Evolutionary conservation across 2,329 filamentous ascomycete genomes (phyloP), one percentile per base, ranked within the genome.

Genomic region (Orbilia brochopaga): DNA sequence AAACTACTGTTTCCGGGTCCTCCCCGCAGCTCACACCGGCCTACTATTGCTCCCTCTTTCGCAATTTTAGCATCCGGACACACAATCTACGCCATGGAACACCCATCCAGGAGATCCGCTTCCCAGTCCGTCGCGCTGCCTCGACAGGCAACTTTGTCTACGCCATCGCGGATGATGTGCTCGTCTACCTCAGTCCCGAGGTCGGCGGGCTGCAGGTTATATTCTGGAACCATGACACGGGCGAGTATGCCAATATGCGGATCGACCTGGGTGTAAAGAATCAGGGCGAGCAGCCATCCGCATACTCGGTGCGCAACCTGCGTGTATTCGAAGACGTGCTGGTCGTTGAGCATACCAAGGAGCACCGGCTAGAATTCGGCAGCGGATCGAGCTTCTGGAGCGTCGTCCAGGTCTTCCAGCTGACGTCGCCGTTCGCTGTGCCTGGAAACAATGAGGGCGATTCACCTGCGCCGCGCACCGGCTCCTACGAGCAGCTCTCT

Each of bases 181-280:
- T 70, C 30, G 66, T 70, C 0, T 70, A 70, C 48, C 54, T 70
- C 23, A 64, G 59, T 19, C 61, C 61, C 8, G n/a, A 44, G 35
- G 66, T 58, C 13, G 66, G 66, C 13, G 66, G 66, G 17, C 59
- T 70, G 15, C 53, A 63, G 32, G 66, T 70, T n/a, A 46, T 70
- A 3, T 70, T 70, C 55, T 70, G 66, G 66, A 70, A 70, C 24
- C 66, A 70, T 37, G 66, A 70, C 50, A 50, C 61, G 5, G 50
- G 48, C 19, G 66, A 70, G 54, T 70, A 70, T 30, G 53, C 53
- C 17, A 64, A 70, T 21, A 70, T 70, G 66, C 53, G 59, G 27
- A 52, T 70, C 8, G 66, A 70, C 13, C 48, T 70, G 27, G 66
- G 66, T 4, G 59, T 48, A n/a, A 55, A 70, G 15, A 70, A 70